Conservation (phyloP, 495 filamentous ascomycete genomes). For the Trichocladium uniseriatum region DNA sequence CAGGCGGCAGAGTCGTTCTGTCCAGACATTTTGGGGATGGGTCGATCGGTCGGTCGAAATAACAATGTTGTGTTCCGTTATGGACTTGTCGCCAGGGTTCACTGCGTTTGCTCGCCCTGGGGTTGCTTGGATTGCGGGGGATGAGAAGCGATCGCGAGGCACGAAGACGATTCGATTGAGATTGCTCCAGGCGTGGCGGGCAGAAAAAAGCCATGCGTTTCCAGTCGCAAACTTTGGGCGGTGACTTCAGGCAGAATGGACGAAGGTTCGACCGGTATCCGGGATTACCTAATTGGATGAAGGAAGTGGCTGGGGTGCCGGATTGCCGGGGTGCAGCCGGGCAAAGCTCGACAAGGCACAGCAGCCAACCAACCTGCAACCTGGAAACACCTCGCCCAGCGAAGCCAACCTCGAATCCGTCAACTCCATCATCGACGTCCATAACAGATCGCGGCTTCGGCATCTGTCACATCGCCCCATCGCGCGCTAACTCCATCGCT, state of each 20-base stretch:
- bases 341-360: constrained; percentile 21
- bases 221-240: constrained; percentile 9
- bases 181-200: not conserved
- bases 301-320: constrained; percentile 1
- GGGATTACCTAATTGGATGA: constrained; percentile 23
- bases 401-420: constrained; percentile 21
- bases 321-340: constrained; percentile 3
- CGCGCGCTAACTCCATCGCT: constrained; percentile 11
- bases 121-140: constrained; percentile 7
- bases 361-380: constrained; percentile 29
- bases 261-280: constrained; percentile 11
- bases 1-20: constrained; percentile 57
- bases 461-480: constrained; percentile 14
- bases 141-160: not conserved
- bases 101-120: constrained; percentile 28
- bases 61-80: not conserved
- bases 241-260: constrained; percentile 9
- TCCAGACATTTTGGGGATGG: constrained; percentile 36
- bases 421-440: constrained; percentile 18
- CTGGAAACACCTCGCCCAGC: constrained; percentile 36
- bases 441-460: constrained; percentile 12
- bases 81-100: constrained; percentile 22
- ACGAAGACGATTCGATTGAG: not conserved
- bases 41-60: not conserved
- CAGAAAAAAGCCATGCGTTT: not conserved